Evolutionary conservation across 768 basidiomycete genomes (phyloP).

Genomic region (Mycena epipterygia): DNA sequence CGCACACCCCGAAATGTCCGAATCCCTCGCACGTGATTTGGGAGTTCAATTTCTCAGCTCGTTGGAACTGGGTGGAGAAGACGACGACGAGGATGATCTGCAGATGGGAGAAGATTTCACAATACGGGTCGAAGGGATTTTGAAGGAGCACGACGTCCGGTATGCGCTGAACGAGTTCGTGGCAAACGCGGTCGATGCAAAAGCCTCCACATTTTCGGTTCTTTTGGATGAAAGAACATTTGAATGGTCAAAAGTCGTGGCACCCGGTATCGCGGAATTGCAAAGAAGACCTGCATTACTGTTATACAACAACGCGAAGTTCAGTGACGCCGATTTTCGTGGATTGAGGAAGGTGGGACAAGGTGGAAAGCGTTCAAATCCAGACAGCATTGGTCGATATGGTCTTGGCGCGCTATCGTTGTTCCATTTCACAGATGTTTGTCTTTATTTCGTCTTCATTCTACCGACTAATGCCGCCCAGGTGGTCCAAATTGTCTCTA

Average conservation of each 20-base stretch:
- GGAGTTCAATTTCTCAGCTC: slow-evolving; percentile 32
- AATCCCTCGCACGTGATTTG: slow-evolving; percentile 24
- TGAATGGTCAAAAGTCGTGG: slow-evolving; percentile 27
- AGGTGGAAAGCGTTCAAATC: slow-evolving; percentile 42
- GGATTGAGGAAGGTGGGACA: slow-evolving; percentile 44
- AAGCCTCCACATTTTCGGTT: slow-evolving; percentile 37
- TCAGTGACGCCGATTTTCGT: slow-evolving; percentile 42
- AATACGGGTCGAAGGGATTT: slow-evolving; percentile 39
- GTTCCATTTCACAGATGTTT: slow-evolving; percentile 48
- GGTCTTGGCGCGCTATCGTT: slow-evolving; percentile 46
- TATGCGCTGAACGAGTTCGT: slow-evolving; percentile 45
- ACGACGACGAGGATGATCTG: slow-evolving; percentile 34
- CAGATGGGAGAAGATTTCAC: slow-evolving; percentile 46
- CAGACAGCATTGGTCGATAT: slow-evolving; percentile 46
- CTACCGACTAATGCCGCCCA: background rate
- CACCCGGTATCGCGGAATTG: slow-evolving; percentile 20
- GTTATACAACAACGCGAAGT: slow-evolving; percentile 44
- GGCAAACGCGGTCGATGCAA: slow-evolving; percentile 48
- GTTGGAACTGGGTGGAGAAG: slow-evolving; percentile 32
- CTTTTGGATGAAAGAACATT: slow-evolving; percentile 34
- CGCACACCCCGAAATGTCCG: slow-evolving; percentile 15
- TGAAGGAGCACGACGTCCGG: slow-evolving; percentile 40
- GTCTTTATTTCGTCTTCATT: background rate
- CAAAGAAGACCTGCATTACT: slow-evolving; percentile 39
- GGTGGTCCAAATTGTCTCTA: slow-evolving; percentile 44